Evolutionary conservation across 176 grass and related monocot species (phyloP), one percentile per base, ranked within the genome.

Genomic region (Oryza glumipatula): DNA sequence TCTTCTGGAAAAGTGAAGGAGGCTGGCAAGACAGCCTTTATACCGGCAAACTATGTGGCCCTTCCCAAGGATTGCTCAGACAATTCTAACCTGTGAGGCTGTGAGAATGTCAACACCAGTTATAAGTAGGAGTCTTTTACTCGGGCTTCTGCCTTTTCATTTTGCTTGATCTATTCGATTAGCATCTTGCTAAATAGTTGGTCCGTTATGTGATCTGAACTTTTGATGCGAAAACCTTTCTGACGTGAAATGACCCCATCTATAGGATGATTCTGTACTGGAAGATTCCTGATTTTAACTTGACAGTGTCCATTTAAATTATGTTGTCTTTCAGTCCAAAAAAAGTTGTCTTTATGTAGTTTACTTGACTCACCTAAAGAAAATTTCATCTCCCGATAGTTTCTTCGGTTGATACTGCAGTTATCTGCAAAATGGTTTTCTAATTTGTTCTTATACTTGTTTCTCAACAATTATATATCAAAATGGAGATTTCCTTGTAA

Each of bases 1-100:
- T 94, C 88, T 66, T 92, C 89, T 65, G 89, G 85, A 45, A 96
- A 94, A 84, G 82, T 68, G 41, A 94, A 82, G 78, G 83, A 92
- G 39, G 48, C 14, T 80, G 75, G 63, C 32, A 91, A 89, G 54
- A 76, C 75, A 61, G 51, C 49, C 36, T 82, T 68, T 24, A 83
- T 75, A 83, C 89, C 93, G 1, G 30, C 78, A 39, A 98, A 98
- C 88, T 94, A 87, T 65, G 96, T 98, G 61, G 83, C 93, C 66
- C 83, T 98, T 85, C 70, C 73, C 24, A 96, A 98, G 88, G 78
- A 91, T 88, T 90, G 76, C 54, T 72, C 86, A 33, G 78, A 52
- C 24, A 90, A 33, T 71, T 67, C 80, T 70, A 79, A 47, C 22
- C 81, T 72, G 82, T 92, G 81, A 93, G 65, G 73, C 81, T 72